A percentile compares a stretch with the other conserved stretches of the same genome.
Evolutionary conservation across 176 grass and related monocot genomes (phyloP).

Genomic region (Hsuehochloa calcarea): DNA sequence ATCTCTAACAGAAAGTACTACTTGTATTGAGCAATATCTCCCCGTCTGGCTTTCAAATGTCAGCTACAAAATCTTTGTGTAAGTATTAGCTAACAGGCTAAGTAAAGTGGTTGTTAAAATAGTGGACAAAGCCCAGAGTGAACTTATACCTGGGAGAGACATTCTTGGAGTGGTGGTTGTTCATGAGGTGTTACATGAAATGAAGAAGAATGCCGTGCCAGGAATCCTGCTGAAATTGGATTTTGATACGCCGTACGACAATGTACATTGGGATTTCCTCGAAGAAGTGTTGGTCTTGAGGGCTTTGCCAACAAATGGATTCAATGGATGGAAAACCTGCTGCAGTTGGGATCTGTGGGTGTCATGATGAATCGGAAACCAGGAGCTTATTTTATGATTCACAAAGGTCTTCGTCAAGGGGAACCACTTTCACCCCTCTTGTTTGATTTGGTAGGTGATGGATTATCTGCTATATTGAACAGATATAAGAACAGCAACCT

Average conservation of each 20-base stretch:
- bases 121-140: background rate
- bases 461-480: background rate
- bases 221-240: background rate
- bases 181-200: constrained; percentile 14
- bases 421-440: background rate
- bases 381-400: background rate
- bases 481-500: background rate
- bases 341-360: background rate
- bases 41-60: background rate
- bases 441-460: background rate
- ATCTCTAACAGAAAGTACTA: too few species aligned
- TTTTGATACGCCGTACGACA: background rate
- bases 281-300: constrained; percentile 1
- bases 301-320: constrained; percentile 9
- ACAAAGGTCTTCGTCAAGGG: background rate
- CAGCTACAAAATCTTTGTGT: background rate
- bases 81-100: background rate
- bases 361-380: constrained; percentile 7
- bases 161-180: constrained; percentile 5
- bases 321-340: background rate
- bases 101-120: too few species aligned
- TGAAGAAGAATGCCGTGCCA: background rate
- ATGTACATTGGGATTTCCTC: background rate
- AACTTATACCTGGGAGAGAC: background rate
- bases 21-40: background rate